A percentile compares a stretch with the other conserved stretches of the same genome.
These are phyloP conservation scores for Termitomyces eurrhizus DNA, from an alignment of 768 basidiomycete genomes.

Conservation along the genomic window DNA sequence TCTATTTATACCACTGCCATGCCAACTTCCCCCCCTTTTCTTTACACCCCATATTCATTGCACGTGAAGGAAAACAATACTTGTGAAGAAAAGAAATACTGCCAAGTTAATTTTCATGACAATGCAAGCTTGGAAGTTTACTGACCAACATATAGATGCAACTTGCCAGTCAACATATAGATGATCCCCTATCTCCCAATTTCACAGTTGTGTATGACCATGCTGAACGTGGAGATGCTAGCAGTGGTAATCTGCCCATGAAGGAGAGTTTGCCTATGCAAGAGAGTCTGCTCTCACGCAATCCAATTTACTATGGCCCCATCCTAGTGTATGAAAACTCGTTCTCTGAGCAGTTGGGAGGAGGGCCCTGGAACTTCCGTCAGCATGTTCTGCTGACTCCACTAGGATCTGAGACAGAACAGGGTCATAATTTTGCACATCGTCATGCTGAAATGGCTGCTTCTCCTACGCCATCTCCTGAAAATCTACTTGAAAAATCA, in stretches of 20 bases:
- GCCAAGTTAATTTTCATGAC: background rate
- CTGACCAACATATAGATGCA: background rate
- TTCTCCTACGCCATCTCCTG: background rate
- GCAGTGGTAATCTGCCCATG: background rate
- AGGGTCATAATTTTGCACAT: background rate
- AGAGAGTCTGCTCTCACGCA: too few relatives aligned
- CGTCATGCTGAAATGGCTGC: background rate
- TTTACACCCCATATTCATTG: too few relatives aligned
- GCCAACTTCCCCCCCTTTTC: background rate
- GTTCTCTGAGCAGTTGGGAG: background rate
- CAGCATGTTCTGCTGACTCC: background rate
- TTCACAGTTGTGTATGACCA: background rate
- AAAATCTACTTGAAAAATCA: too few relatives aligned
- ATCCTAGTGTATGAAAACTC: background rate
- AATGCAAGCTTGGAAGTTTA: background rate
- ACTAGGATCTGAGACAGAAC: background rate
- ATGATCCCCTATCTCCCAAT: background rate
- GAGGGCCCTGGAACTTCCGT: background rate
- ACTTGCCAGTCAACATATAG: background rate
- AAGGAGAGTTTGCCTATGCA: background rate
- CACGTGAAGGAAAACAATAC: too few relatives aligned
- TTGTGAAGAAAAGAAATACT: background rate
- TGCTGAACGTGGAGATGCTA: background rate
- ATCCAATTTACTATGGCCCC: background rate
- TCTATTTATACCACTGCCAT: too few relatives aligned